These are phyloP conservation scores for Sophora flavescens DNA, from an alignment of 306 rosid species.

Conservation along the genomic window DNA sequence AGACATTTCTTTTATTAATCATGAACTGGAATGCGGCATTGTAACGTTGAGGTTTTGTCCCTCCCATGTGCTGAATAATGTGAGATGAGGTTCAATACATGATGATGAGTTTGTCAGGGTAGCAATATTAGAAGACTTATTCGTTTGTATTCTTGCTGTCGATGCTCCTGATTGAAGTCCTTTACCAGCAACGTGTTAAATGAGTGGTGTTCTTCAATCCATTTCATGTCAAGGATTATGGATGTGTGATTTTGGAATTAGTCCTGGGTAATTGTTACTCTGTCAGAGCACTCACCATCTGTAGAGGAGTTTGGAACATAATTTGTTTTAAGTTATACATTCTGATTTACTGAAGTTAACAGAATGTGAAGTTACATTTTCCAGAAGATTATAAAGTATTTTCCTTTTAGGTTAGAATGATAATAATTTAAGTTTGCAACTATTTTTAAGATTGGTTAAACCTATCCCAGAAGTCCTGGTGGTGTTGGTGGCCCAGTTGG, in stretches of 20 bases:
- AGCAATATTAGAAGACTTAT: constrained; percentile 28
- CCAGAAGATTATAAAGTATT: constrained; percentile 17
- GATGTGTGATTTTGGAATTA: constrained; percentile 40
- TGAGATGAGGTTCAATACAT: constrained; percentile 43
- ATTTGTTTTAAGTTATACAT: constrained; percentile 33
- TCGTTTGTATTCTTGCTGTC: constrained; percentile 24
- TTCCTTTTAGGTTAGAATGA: constrained; percentile 33
- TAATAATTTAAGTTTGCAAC: constrained; percentile 32
- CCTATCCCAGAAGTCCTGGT: constrained; percentile 29
- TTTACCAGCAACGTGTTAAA: background rate
- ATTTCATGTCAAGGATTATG: constrained; percentile 40
- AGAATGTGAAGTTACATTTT: constrained; percentile 6
- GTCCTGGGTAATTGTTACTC: constrained; percentile 30
- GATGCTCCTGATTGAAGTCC: constrained; percentile 33
- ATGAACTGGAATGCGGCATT: constrained; percentile 38
- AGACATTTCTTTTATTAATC: constrained; percentile 20
- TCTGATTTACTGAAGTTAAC: constrained; percentile 23
- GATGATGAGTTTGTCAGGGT: constrained; percentile 29
- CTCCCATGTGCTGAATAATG: constrained; percentile 26
- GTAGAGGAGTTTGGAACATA: constrained; percentile 34
- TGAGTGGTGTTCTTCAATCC: constrained; percentile 27
- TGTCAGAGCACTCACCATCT: constrained; percentile 27
- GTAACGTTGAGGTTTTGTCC: constrained; percentile 21
- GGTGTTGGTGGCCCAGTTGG: constrained; percentile 31
- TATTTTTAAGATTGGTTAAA: constrained; percentile 29